A percentile compares a stretch with the other conserved stretches of the same genome.
phyloP scores from a whole-genome alignment of 2,329 filamentous ascomycete species.

The Septoria petroselini region DNA sequence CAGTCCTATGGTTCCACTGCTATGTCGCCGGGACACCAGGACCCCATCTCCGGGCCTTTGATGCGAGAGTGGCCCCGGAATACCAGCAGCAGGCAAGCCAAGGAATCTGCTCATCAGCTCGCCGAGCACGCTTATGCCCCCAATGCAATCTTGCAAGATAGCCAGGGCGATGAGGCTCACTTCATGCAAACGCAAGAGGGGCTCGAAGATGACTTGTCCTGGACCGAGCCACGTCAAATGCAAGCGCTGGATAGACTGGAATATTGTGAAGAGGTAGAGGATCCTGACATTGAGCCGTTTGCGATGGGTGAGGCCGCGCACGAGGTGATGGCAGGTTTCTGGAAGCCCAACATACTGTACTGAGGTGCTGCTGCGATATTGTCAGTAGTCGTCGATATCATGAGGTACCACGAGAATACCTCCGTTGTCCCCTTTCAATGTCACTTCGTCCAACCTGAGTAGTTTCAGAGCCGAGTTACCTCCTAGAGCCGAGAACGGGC shows the following conservation, averaged over 20 bases:
- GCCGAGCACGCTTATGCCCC: background rate
- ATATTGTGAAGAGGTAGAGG: background rate
- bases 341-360: slow-evolving; percentile 47
- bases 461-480: background rate
- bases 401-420: too few species aligned
- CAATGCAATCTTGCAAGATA: too few species aligned
- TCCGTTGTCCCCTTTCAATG: too few species aligned
- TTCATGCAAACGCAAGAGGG: too few species aligned
- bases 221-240: too few species aligned
- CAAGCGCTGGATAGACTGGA: background rate
- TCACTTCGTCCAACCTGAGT: too few species aligned
- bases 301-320: background rate
- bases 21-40: too few species aligned
- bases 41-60: too few species aligned
- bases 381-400: background rate
- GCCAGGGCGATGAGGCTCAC: too few species aligned
- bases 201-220: too few species aligned
- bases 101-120: slow-evolving; percentile 16
- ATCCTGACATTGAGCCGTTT: background rate
- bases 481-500: slow-evolving; percentile 9
- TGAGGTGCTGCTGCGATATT: slow-evolving; percentile 31
- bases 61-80: slow-evolving; percentile 1
- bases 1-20: too few species aligned
- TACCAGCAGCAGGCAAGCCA: slow-evolving; percentile 16
- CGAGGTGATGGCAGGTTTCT: slow-evolving; percentile 40